Conservation (phyloP, 495 filamentous ascomycete genomes). For the Penicillium antarcticum region DNA sequence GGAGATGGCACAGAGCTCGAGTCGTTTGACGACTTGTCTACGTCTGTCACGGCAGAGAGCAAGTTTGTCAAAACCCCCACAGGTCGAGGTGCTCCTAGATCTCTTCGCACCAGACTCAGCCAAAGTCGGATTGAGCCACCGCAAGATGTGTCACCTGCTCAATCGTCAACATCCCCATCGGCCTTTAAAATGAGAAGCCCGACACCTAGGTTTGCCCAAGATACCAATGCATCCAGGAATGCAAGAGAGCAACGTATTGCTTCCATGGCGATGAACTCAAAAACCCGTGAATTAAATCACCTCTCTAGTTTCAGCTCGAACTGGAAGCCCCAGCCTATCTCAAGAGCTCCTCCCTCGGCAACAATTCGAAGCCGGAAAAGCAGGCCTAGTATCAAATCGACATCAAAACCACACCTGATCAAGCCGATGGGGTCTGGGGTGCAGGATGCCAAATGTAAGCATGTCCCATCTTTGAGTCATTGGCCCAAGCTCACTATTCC, state of each 20-base stretch:
- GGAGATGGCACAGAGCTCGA: slow-evolving; percentile 92
- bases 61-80: slow-evolving; percentile 78
- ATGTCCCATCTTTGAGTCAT: not conserved
- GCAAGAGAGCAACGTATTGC: slow-evolving; percentile 82
- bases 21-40: slow-evolving; percentile 91
- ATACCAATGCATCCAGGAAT: slow-evolving; percentile 86
- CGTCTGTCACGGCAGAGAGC: slow-evolving; percentile 75
- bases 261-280: slow-evolving; percentile 35
- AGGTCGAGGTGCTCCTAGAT: slow-evolving; percentile 64
- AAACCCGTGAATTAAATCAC: slow-evolving; percentile 48
- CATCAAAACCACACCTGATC: slow-evolving; percentile 66
- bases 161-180: slow-evolving; percentile 52
- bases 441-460: slow-evolving; percentile 65
- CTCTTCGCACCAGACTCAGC: slow-evolving; percentile 58
- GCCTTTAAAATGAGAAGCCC: slow-evolving; percentile 43
- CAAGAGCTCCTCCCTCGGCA: slow-evolving; percentile 45
- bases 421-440: slow-evolving; percentile 62
- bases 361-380: slow-evolving; percentile 52
- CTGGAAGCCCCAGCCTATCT: slow-evolving; percentile 71
- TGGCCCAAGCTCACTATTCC: not conserved
- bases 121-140: slow-evolving; percentile 44
- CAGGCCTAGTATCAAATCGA: slow-evolving; percentile 49
- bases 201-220: slow-evolving; percentile 84
- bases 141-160: slow-evolving; percentile 49
- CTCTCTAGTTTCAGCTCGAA: slow-evolving; percentile 68